These are phyloP conservation scores for Brasenia schreberi DNA, from an alignment of 164 flowering plant species.

Conservation along the genomic window DNA sequence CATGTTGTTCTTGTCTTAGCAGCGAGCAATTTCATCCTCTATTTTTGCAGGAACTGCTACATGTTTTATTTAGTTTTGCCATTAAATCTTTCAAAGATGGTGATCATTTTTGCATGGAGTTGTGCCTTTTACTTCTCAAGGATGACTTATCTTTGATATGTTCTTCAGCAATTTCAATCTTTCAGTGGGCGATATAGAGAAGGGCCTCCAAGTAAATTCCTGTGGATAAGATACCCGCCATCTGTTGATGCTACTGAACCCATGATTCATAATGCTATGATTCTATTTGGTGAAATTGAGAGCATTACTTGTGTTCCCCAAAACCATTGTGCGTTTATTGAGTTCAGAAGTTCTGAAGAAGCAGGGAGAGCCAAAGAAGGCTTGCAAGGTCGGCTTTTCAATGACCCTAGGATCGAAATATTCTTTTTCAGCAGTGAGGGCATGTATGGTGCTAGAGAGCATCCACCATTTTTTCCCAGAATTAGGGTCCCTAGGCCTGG, in stretches of 20 bases:
- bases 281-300: constrained; percentile 93
- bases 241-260: constrained; percentile 72
- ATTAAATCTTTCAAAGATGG: too few relatives aligned
- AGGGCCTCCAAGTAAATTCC: constrained; percentile 60
- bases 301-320: constrained; percentile 63
- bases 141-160: constrained; percentile 1
- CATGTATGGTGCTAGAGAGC: constrained; percentile 35
- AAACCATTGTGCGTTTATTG: constrained; percentile 71
- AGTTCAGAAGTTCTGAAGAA: constrained; percentile 89
- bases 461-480: constrained; percentile 31
- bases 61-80: too few relatives aligned
- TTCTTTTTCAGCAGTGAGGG: constrained; percentile 66
- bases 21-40: too few relatives aligned
- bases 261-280: constrained; percentile 96
- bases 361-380: constrained; percentile 97
- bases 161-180: constrained; percentile 32
- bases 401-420: constrained; percentile 81
- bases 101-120: too few relatives aligned
- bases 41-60: too few relatives aligned
- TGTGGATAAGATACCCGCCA: constrained; percentile 89
- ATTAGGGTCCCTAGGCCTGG: constrained; percentile 49
- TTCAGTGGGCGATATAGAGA: constrained; percentile 27
- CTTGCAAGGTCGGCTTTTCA: constrained; percentile 81
- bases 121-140: too few relatives aligned
- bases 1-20: too few relatives aligned